These are phyloP conservation scores for Peltaster fructicola DNA, from an alignment of 2,329 filamentous ascomycete genomes.

Conservation along the genomic window DNA sequence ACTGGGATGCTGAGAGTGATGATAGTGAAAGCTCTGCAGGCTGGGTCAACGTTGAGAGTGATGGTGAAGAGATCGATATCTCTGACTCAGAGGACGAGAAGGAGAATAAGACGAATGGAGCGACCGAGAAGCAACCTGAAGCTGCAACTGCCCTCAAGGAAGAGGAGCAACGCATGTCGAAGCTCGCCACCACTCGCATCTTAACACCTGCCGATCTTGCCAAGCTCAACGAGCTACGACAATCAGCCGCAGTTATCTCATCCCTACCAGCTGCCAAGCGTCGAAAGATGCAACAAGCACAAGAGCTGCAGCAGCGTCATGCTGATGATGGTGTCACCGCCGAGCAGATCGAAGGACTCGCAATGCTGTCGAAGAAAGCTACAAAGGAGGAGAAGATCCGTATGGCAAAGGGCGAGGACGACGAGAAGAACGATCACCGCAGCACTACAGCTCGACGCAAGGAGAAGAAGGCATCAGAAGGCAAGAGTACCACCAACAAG, in stretches of 20 bases:
- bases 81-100: conserved; percentile 55
- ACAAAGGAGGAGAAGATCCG: conserved; percentile 83
- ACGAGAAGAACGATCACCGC: conserved; percentile 50
- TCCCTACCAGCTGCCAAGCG: conserved; percentile 29
- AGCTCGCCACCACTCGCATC: conserved; percentile 80
- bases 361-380: conserved; percentile 56
- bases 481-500: conserved; percentile 93
- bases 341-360: conserved; percentile 76
- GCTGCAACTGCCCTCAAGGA: conserved; percentile 10
- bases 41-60: conserved; percentile 80
- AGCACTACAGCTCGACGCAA: conserved; percentile 68
- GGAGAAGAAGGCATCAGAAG: conserved; percentile 71
- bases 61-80: conserved; percentile 57
- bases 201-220: conserved; percentile 91
- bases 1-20: conserved; percentile 44
- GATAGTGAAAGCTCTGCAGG: conserved; percentile 60
- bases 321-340: conserved; percentile 83
- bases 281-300: conserved; percentile 16
- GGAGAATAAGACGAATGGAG: conserved; percentile 28
- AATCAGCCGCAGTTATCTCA: conserved; percentile 53
- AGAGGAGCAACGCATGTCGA: conserved; percentile 31
- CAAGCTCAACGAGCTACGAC: conserved; percentile 76
- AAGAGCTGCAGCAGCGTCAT: conserved; percentile 26
- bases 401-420: conserved; percentile 66
- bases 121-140: conserved; percentile 4